Conservation (phyloP, 2,329 filamentous ascomycete genomes). For the Cladosporium sp. region DNA sequence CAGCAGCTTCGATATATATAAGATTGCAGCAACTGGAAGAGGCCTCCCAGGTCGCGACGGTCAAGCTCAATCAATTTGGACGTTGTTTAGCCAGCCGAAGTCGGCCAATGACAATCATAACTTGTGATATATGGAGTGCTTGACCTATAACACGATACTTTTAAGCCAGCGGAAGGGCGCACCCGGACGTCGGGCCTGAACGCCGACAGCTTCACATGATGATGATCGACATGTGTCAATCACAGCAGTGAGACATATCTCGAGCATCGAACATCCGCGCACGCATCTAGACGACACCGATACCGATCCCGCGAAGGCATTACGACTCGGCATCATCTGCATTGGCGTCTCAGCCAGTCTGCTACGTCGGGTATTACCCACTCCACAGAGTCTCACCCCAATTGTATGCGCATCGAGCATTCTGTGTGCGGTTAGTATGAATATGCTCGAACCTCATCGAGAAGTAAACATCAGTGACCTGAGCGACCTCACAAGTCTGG, state of each 20-base stretch:
- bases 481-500: not conserved
- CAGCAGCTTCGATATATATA: not conserved
- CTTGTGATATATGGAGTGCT: not conserved
- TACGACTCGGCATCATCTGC: not conserved
- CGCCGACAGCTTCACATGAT: not conserved
- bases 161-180: not conserved
- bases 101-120: not conserved
- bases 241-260: slow-evolving; percentile 1
- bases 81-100: not conserved
- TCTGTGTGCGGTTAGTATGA: no score
- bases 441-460: not conserved
- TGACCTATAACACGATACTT: not conserved
- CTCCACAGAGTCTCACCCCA: no score
- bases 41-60: not conserved
- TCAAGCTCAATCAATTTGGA: not conserved
- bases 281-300: not conserved
- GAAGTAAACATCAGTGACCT: not conserved
- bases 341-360: not conserved
- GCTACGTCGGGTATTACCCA: not conserved
- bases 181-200: not conserved
- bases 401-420: no score
- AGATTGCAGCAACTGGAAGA: not conserved
- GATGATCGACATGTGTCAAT: slow-evolving; percentile 4
- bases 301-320: no score
- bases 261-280: not conserved